These are phyloP conservation scores for Fusarium austroafricanum DNA, from an alignment of 2,329 filamentous ascomycete species.

Conservation along the genomic window DNA sequence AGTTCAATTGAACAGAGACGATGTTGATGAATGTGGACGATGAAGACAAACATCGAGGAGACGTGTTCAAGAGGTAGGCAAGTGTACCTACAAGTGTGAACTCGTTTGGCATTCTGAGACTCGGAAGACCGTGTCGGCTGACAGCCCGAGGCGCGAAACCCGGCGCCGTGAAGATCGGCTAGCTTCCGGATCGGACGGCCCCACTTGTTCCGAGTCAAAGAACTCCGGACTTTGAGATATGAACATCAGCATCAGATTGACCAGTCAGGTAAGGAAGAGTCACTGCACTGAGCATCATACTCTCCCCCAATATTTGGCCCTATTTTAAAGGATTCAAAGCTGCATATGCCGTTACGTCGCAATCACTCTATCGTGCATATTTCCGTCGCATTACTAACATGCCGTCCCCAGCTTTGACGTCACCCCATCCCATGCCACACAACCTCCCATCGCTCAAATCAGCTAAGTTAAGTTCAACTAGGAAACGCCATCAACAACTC, in stretches of 20 bases:
- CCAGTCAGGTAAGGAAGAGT: no score
- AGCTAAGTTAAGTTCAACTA: neutral
- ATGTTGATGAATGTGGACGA: no score
- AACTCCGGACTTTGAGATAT: neutral
- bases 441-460: constrained; percentile 1
- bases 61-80: no score
- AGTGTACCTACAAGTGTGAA: no score
- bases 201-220: neutral
- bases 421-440: constrained; percentile 44
- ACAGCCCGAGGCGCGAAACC: no score
- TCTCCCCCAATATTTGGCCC: neutral
- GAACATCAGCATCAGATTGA: neutral
- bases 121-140: no score
- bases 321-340: neutral
- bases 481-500: neutral
- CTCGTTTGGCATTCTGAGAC: no score
- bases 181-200: neutral
- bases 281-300: neutral
- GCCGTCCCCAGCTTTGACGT: constrained; percentile 40
- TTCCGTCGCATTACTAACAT: constrained; percentile 39
- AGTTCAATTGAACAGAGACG: no score
- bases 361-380: constrained; percentile 12
- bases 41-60: no score
- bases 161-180: no score
- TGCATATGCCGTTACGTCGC: neutral